Conservation (phyloP, 1,284 basidiomycete genomes). For the Amylostereum chailletii region DNA sequence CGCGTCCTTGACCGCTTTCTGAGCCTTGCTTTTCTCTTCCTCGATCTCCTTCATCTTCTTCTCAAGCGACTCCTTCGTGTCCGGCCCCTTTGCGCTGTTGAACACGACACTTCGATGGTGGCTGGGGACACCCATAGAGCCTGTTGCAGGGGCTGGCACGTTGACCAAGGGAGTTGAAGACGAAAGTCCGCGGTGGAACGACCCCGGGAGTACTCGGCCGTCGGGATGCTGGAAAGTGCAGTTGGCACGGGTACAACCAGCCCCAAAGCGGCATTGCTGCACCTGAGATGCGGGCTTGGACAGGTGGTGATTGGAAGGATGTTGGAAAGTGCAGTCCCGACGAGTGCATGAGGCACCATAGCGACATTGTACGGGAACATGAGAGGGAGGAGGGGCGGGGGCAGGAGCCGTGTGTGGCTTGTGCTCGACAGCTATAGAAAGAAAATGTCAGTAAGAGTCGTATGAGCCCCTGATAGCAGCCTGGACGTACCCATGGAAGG, state of each 20-base stretch:
- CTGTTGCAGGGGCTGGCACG: conserved; percentile 52
- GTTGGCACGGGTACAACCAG: conserved; percentile 66
- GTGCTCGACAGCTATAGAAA: conserved; percentile 29
- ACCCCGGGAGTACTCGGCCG: conserved; percentile 63
- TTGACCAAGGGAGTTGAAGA: conserved; percentile 48
- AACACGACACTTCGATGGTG: conserved; percentile 63
- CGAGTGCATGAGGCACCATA: conserved; percentile 71
- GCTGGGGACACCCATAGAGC: conserved; percentile 51
- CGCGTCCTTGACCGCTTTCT: conserved; percentile 16
- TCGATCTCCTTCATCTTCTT: conserved; percentile 23
- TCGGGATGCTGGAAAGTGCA: conserved; percentile 77
- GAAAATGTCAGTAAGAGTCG: conserved; percentile 3
- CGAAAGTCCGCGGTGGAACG: conserved; percentile 71
- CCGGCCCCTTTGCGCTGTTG: conserved; percentile 29
- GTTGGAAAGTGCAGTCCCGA: conserved; percentile 66
- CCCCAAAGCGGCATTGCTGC: conserved; percentile 65
- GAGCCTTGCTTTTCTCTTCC: conserved; percentile 24
- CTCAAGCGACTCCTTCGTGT: conserved; percentile 21
- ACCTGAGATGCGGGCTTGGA: conserved; percentile 22
- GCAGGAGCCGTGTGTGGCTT: conserved; percentile 15
- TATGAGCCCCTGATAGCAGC: conserved; percentile 1
- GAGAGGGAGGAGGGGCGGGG: conserved; percentile 16
- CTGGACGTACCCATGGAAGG: conserved; percentile 36
- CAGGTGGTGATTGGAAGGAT: conserved; percentile 32
- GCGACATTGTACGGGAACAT: conserved; percentile 31